phyloP scores from a whole-genome alignment of 164 flowering plant species.

The Aristolochia californica region DNA sequence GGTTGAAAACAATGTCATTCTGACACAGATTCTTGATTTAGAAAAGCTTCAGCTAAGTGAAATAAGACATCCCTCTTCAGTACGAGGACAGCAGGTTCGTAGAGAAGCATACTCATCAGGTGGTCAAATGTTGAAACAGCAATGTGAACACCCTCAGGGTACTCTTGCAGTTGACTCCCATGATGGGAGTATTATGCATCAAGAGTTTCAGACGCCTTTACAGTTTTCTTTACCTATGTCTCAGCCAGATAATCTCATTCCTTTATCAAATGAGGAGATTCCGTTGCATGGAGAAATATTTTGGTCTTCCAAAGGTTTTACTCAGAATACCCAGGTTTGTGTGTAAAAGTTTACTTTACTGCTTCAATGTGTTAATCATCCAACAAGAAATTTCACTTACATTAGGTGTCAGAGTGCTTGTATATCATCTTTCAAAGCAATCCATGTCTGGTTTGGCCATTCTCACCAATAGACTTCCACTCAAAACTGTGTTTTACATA shows the following conservation, averaged over 20 bases:
- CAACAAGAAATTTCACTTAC: no score
- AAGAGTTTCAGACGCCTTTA: conserved; percentile 23
- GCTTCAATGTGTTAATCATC: no score
- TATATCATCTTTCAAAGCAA: no score
- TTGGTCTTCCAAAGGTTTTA: conserved; percentile 51
- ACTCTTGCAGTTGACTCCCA: conserved; percentile 15
- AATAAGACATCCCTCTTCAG: conserved; percentile 15
- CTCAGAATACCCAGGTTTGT: conserved; percentile 43
- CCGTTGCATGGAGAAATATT: conserved; percentile 37
- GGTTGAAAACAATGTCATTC: conserved; percentile 18
- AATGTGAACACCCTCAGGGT: conserved; percentile 13
- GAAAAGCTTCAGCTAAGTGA: conserved; percentile 45
- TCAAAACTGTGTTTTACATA: no score
- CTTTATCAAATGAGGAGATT: conserved; percentile 22
- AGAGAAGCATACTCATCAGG: conserved; percentile 14
- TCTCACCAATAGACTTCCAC: no score
- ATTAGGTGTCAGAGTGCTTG: no score
- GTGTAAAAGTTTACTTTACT: not conserved
- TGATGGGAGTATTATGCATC: conserved; percentile 15
- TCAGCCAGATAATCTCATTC: conserved; percentile 29
- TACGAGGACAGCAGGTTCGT: conserved; percentile 19
- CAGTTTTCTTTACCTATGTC: conserved; percentile 18
- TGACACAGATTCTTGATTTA: conserved; percentile 57
- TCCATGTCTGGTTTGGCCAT: no score
- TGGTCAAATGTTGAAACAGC: conserved; percentile 5